Percentiles rank a stretch among this genome's conserved stretches.
phyloP scores from a whole-genome alignment of 2,329 filamentous ascomycete species.

The Reticulascus tulasneorum region DNA sequence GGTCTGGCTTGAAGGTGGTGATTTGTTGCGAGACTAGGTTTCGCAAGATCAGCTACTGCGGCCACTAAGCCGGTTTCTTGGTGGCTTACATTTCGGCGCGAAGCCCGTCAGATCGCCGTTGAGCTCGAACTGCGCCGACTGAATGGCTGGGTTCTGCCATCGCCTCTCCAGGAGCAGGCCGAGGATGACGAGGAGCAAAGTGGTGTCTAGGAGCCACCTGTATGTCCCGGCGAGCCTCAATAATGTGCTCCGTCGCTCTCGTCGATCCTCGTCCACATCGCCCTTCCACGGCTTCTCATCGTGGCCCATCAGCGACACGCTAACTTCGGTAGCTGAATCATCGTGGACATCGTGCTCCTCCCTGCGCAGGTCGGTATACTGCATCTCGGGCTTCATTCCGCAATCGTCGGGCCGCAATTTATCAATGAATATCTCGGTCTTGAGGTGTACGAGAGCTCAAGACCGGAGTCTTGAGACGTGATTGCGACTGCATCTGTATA shows the following conservation, averaged over 20 bases:
- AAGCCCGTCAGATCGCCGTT: constrained; percentile 36
- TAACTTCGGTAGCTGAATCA: constrained; percentile 10
- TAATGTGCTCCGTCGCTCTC: not conserved
- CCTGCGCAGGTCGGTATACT: constrained; percentile 4
- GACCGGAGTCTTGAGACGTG: no score
- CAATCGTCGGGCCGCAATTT: no score
- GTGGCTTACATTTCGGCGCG: constrained; percentile 29
- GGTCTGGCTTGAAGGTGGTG: constrained; percentile 31
- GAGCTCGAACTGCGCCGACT: constrained; percentile 23
- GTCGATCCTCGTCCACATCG: constrained; percentile 6
- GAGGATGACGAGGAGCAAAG: constrained; percentile 29
- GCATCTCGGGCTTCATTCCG: constrained; percentile 3
- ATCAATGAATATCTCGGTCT: no score
- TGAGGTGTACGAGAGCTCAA: no score
- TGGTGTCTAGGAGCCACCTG: constrained; percentile 27
- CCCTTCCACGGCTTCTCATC: constrained; percentile 6
- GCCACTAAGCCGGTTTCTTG: not conserved
- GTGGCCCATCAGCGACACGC: constrained; percentile 6
- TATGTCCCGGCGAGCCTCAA: not conserved
- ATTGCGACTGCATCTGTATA: no score
- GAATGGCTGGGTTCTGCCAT: constrained; percentile 7
- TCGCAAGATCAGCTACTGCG: not conserved
- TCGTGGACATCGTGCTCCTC: not conserved
- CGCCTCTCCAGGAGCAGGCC: constrained; percentile 29
- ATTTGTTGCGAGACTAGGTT: constrained; percentile 33